Percentiles rank a stretch among this genome's conserved stretches.
These are phyloP conservation scores for Fomes fomentarius DNA, from an alignment of 1,284 basidiomycete genomes.

Conservation along the genomic window DNA sequence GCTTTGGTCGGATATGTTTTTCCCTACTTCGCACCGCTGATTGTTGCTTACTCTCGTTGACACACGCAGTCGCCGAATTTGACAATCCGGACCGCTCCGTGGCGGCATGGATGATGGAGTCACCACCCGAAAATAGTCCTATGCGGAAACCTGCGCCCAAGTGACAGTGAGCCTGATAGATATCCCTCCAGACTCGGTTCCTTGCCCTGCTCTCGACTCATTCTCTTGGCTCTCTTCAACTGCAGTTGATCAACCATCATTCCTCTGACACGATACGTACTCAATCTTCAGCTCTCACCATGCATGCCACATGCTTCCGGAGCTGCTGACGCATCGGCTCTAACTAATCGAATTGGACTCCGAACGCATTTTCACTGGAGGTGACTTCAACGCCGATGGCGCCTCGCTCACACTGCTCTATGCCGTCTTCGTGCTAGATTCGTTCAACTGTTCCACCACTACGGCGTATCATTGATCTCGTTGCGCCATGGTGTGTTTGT, in stretches of 20 bases:
- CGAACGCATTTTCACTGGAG: not conserved
- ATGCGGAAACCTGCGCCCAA: not conserved
- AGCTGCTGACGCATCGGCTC: constrained; percentile 13
- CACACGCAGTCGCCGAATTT: not conserved
- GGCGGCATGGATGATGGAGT: not conserved
- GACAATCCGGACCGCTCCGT: not conserved
- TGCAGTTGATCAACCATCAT: no score
- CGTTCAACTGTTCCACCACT: not conserved
- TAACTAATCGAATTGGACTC: constrained; percentile 2
- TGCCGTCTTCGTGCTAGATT: constrained; percentile 1
- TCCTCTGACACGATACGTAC: no score
- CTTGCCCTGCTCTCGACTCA: not conserved
- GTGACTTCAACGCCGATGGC: not conserved
- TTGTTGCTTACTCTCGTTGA: not conserved
- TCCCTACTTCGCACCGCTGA: not conserved
- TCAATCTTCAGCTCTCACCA: no score
- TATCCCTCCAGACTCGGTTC: not conserved
- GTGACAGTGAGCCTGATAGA: not conserved
- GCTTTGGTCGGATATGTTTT: not conserved
- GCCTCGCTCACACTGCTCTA: constrained; percentile 5
- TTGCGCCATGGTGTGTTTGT: not conserved
- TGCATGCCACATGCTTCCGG: not conserved
- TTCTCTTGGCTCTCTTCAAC: not conserved
- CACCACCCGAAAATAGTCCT: not conserved
- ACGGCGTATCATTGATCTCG: not conserved